Percentiles rank a stretch among this genome's conserved stretches.
phyloP scores from a whole-genome alignment of 331 rosid species.

The Ulmus americana region DNA sequence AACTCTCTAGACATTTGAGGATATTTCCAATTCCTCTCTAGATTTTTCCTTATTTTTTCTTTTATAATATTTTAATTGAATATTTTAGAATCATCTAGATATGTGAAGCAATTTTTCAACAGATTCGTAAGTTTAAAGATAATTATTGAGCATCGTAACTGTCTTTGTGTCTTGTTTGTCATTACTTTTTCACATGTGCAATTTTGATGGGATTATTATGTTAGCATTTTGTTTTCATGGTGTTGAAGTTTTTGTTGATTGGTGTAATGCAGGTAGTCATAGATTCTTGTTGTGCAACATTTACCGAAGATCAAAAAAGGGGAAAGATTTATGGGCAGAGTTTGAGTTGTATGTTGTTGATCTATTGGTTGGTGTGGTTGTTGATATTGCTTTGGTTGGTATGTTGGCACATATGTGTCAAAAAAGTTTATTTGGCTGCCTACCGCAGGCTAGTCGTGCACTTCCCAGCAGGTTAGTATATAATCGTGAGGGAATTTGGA shows the following conservation, averaged over 20 bases:
- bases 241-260: not conserved
- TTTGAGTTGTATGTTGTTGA: constrained; percentile 91
- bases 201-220: not conserved
- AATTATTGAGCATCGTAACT: not conserved
- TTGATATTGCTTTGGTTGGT: constrained; percentile 90
- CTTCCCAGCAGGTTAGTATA: constrained; percentile 89
- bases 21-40: no score
- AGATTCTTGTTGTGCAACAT: constrained; percentile 92
- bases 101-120: no score
- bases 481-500: not conserved
- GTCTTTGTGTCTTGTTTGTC: not conserved
- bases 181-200: not conserved
- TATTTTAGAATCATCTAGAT: no score
- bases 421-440: constrained; percentile 62
- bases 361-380: constrained; percentile 80
- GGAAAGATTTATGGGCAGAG: constrained; percentile 93
- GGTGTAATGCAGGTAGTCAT: constrained; percentile 53
- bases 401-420: constrained; percentile 74
- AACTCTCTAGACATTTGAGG: no score
- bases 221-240: not conserved
- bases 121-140: no score
- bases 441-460: constrained; percentile 59
- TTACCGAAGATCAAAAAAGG: constrained; percentile 86
- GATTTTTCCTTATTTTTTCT: no score
- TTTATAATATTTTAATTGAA: no score